A percentile compares a stretch with the other conserved stretches of the same genome.
phyloP scores from a whole-genome alignment of 768 basidiomycete species.

The Royoungia palumana region DNA sequence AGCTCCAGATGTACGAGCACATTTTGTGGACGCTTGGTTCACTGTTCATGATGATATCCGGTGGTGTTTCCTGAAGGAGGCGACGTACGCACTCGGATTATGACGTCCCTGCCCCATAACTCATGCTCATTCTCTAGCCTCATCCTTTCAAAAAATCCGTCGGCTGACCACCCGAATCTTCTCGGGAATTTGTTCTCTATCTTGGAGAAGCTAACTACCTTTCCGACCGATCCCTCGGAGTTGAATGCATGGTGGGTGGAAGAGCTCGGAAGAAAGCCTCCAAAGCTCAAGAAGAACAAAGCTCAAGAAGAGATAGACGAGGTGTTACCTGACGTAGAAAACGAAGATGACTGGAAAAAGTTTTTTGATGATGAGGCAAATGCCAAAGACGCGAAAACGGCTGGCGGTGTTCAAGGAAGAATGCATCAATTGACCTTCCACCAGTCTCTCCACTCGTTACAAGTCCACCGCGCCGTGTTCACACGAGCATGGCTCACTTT shows the following conservation, averaged over 20 bases:
- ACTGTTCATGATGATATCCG: conserved; percentile 78
- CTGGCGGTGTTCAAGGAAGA: conserved; percentile 41
- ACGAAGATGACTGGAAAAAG: conserved; percentile 68
- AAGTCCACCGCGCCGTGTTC: conserved; percentile 78
- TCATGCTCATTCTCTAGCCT: conserved; percentile 10
- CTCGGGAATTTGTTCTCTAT: conserved; percentile 56
- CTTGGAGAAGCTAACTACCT: conserved; percentile 64
- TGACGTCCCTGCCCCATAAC: not conserved
- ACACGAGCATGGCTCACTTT: conserved; percentile 77
- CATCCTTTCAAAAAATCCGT: conserved; percentile 25
- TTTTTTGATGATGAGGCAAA: conserved; percentile 71
- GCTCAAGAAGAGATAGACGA: conserved; percentile 33
- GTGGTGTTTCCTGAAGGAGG: conserved; percentile 85
- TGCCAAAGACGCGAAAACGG: conserved; percentile 34
- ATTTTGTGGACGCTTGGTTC: conserved; percentile 71
- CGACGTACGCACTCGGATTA: conserved; percentile 47
- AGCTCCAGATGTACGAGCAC: conserved; percentile 56
- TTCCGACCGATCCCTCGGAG: conserved; percentile 68
- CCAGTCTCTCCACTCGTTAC: conserved; percentile 71
- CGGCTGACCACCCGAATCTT: conserved; percentile 37
- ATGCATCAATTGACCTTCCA: conserved; percentile 67
- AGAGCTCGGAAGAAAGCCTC: conserved; percentile 58
- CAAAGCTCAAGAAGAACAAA: conserved; percentile 45
- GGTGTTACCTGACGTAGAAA: conserved; percentile 32
- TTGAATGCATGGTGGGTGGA: conserved; percentile 78